phyloP scores from a whole-genome alignment of 768 basidiomycete genomes.

The Psilocybe sp. region DNA sequence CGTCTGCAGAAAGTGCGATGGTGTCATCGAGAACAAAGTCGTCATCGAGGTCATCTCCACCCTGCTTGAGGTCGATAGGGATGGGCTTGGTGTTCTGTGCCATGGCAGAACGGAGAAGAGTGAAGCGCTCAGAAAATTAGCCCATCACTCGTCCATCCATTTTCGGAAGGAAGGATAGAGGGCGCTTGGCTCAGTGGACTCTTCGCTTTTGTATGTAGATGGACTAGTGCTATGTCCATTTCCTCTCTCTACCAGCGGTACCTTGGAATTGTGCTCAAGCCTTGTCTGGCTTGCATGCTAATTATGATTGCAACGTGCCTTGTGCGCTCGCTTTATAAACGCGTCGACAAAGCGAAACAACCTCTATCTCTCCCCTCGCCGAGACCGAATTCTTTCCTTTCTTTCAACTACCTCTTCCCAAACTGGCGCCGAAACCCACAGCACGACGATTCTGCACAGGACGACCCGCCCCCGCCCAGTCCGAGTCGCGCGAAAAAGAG shows the following conservation, averaged over 20 bases:
- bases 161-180: no score
- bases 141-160: no score
- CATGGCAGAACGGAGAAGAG: background rate
- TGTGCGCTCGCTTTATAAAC: conserved; percentile 23
- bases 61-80: conserved; percentile 28
- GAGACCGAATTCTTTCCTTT: conserved; percentile 1
- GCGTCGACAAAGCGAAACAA: conserved; percentile 9
- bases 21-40: conserved; percentile 73
- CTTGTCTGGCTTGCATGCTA: conserved; percentile 14
- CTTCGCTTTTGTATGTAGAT: no score
- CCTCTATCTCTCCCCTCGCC: conserved; percentile 2
- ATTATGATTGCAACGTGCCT: conserved; percentile 27
- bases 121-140: background rate
- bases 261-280: background rate
- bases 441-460: background rate
- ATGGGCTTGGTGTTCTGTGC: background rate
- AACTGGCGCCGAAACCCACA: background rate
- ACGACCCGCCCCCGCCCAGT: background rate
- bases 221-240: no score
- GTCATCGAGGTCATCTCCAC: conserved; percentile 82
- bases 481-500: conserved; percentile 8
- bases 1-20: conserved; percentile 63
- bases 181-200: no score
- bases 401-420: background rate
- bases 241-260: background rate